Conservation (phyloP, 2,329 filamentous ascomycete genomes). For the Pestalotiopsis sp. region DNA sequence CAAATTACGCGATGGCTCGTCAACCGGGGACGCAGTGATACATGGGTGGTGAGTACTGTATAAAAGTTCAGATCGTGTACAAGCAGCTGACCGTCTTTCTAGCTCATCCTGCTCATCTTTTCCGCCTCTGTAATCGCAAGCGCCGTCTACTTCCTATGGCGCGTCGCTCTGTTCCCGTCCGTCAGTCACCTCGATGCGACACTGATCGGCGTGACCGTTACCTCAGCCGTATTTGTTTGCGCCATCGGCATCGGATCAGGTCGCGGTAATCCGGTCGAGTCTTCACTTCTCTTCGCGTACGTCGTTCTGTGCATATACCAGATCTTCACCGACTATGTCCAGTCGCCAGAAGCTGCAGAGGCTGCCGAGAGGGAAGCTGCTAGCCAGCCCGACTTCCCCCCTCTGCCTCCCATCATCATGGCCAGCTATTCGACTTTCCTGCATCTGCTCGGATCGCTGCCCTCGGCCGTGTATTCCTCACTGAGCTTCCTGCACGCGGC, state of each 20-base stretch:
- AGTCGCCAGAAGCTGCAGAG: slow-evolving; percentile 66
- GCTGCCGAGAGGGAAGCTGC: slow-evolving; percentile 49
- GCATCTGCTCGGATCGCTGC: slow-evolving; percentile 81
- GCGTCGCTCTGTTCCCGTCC: slow-evolving; percentile 89
- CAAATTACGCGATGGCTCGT: slow-evolving; percentile 95
- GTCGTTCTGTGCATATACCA: slow-evolving; percentile 98
- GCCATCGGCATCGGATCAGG: slow-evolving; percentile 94
- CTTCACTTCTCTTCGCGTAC: slow-evolving; percentile 93
- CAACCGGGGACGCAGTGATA: slow-evolving; percentile 90
- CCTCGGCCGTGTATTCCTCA: slow-evolving; percentile 78
- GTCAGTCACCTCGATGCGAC: slow-evolving; percentile 91
- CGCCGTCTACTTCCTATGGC: slow-evolving; percentile 94
- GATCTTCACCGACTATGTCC: slow-evolving; percentile 97
- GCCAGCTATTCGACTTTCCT: slow-evolving; percentile 93
- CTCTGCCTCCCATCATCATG: slow-evolving; percentile 97
- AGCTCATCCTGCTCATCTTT: slow-evolving; percentile 86
- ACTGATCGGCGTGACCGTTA: slow-evolving; percentile 89
- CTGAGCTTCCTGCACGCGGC: slow-evolving; percentile 88
- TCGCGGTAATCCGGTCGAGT: slow-evolving; percentile 92
- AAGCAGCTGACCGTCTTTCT: slow-evolving; percentile 9
- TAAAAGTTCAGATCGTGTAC: slow-evolving; percentile 25
- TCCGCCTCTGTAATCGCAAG: slow-evolving; percentile 92
- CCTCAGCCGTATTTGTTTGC: slow-evolving; percentile 88
- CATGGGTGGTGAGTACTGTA: slow-evolving; percentile 78
- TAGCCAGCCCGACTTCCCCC: slow-evolving; percentile 84